phyloP scores from a whole-genome alignment of 176 grass and related monocot species.

The Musa acuminata region DNA sequence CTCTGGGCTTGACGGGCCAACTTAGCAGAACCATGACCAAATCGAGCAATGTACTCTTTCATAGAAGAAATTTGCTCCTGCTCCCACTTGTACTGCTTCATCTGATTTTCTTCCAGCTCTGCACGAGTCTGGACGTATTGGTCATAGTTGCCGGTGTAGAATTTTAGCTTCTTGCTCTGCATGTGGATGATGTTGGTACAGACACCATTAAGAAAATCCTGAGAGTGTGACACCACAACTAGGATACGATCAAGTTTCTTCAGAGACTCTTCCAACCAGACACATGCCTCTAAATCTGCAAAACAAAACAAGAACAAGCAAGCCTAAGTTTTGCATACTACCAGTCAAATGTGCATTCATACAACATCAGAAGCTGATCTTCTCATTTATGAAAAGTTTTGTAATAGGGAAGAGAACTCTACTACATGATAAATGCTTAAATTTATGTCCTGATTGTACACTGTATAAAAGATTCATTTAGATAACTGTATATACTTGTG shows the following conservation, averaged over 20 bases:
- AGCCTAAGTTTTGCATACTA: neutral
- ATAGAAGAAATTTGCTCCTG: slow-evolving; percentile 84
- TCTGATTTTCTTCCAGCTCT: slow-evolving; percentile 83
- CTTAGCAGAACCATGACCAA: slow-evolving; percentile 87
- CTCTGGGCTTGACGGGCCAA: slow-evolving; percentile 80
- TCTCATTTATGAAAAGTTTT: too few species aligned
- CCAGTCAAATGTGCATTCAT: neutral
- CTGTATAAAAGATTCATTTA: too few species aligned
- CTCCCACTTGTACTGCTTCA: slow-evolving; percentile 97
- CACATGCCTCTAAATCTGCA: slow-evolving; percentile 95
- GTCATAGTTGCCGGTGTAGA: slow-evolving; percentile 89
- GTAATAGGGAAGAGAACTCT: too few species aligned
- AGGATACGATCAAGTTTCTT: slow-evolving; percentile 84
- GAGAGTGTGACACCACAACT: slow-evolving; percentile 75
- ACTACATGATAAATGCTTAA: too few species aligned
- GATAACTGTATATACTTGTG: too few species aligned
- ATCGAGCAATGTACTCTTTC: slow-evolving; percentile 94
- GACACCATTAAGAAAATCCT: slow-evolving; percentile 88
- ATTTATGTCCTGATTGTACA: too few species aligned
- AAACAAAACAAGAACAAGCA: slow-evolving; percentile 1
- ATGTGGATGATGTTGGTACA: slow-evolving; percentile 97
- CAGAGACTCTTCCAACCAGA: slow-evolving; percentile 83
- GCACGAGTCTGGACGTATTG: slow-evolving; percentile 72
- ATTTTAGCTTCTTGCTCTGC: slow-evolving; percentile 75
- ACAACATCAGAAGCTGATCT: neutral